phyloP scores from a whole-genome alignment of 108 stramenopile genomes.

The Cylindrotheca closterium region DNA sequence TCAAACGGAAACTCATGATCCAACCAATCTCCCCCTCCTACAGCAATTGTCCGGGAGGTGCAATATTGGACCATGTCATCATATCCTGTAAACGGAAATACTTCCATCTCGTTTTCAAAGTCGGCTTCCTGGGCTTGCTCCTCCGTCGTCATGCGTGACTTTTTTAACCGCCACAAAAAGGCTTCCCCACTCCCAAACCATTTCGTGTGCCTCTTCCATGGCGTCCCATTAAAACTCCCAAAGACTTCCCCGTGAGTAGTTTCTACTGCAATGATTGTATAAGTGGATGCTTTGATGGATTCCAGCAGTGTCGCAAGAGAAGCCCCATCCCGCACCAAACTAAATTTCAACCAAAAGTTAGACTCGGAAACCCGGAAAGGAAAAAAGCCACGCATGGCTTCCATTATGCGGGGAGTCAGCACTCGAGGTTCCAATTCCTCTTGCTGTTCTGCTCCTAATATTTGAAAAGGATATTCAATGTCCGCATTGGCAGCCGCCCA shows the following conservation, averaged over 20 bases:
- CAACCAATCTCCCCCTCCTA: conserved; percentile 39
- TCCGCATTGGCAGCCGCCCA: conserved; percentile 22
- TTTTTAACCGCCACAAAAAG: conserved; percentile 67
- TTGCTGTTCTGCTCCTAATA: conserved; percentile 33
- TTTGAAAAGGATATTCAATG: conserved; percentile 34
- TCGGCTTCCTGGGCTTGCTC: conserved; percentile 4
- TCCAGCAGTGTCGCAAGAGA: conserved; percentile 44
- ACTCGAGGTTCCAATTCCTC: conserved; percentile 20
- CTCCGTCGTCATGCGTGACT: conserved; percentile 19
- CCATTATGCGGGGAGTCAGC: conserved; percentile 44
- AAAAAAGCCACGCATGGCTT: conserved; percentile 46
- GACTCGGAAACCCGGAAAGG: conserved; percentile 30
- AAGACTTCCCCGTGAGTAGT: conserved; percentile 77
- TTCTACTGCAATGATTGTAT: conserved; percentile 74
- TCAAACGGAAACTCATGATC: conserved; percentile 15
- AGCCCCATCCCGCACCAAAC: conserved; percentile 59
- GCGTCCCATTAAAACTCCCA: conserved; percentile 70
- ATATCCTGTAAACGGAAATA: conserved; percentile 62
- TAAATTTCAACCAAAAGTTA: conserved; percentile 63
- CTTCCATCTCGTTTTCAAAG: conserved; percentile 66
- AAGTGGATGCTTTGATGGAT: conserved; percentile 42
- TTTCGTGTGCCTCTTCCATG: conserved; percentile 50
- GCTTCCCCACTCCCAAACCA: conserved; percentile 66
- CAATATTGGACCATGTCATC: conserved; percentile 70
- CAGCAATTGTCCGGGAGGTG: conserved; percentile 41